Evolutionary conservation across 306 rosid genomes (phyloP).

Genomic region (Trifolium fragiferum): DNA sequence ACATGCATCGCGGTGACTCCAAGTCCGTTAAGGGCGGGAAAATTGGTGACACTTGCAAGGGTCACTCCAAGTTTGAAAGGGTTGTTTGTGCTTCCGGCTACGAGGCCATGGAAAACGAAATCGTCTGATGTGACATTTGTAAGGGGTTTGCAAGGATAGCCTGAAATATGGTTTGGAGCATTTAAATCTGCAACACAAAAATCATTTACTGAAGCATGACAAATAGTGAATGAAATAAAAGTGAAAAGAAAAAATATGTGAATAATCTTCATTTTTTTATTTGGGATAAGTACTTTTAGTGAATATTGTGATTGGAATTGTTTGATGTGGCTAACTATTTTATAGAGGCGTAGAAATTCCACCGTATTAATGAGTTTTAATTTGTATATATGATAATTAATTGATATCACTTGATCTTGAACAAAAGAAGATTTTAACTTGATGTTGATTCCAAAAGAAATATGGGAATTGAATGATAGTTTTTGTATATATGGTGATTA

Average conservation of each 20-base stretch:
- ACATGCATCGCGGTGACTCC: not conserved
- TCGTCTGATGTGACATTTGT: not conserved
- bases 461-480: too few species aligned
- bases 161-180: not conserved
- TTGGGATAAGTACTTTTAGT: too few species aligned
- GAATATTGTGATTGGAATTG: too few species aligned
- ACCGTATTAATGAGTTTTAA: too few species aligned
- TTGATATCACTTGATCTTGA: too few species aligned
- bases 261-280: not conserved
- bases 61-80: not conserved
- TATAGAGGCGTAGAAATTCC: too few species aligned
- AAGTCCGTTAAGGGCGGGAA: not conserved
- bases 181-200: not conserved
- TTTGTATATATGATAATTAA: too few species aligned
- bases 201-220: not conserved
- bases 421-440: too few species aligned
- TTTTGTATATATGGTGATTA: too few species aligned
- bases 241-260: not conserved
- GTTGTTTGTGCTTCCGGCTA: not conserved
- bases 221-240: not conserved
- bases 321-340: too few species aligned
- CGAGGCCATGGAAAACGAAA: not conserved
- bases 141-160: not conserved
- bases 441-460: too few species aligned
- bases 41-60: not conserved